Evolutionary conservation across 768 basidiomycete species (phyloP).

Genomic region (Lanmaoa pseudosensibilis): DNA sequence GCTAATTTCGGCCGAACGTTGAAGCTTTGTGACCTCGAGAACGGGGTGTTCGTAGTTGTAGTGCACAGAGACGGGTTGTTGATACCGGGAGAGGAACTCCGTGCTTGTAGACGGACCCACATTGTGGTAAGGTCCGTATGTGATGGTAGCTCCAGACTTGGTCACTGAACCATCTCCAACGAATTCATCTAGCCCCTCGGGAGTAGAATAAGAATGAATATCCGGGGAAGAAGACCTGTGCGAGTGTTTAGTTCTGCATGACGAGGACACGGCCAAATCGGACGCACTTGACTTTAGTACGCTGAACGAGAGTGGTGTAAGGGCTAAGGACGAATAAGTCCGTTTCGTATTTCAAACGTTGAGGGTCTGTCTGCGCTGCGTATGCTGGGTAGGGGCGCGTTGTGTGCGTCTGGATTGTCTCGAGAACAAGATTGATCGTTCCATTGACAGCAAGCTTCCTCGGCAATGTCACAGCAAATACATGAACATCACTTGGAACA

Average conservation of each 20-base stretch:
- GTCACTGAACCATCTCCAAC: conserved; percentile 59
- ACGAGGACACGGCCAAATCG: not conserved
- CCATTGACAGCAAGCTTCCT: conserved; percentile 56
- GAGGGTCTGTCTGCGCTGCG: conserved; percentile 74
- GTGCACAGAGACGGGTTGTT: conserved; percentile 70
- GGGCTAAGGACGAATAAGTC: conserved; percentile 83
- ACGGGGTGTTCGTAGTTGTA: conserved; percentile 84
- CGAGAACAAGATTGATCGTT: conserved; percentile 74
- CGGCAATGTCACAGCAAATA: conserved; percentile 66
- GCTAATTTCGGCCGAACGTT: conserved; percentile 84
- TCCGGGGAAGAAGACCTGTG: conserved; percentile 68
- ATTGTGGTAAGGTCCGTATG: conserved; percentile 85
- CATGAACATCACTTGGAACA: conserved; percentile 44
- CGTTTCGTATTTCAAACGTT: conserved; percentile 74
- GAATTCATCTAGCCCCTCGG: conserved; percentile 58
- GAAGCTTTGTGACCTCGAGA: conserved; percentile 68
- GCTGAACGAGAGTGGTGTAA: conserved; percentile 77
- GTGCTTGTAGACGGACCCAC: conserved; percentile 61
- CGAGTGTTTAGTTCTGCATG: conserved; percentile 3
- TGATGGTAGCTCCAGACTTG: conserved; percentile 77
- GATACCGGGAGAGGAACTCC: conserved; percentile 57
- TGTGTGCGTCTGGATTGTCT: conserved; percentile 76
- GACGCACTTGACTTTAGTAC: conserved; percentile 82
- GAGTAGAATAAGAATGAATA: conserved; percentile 71
- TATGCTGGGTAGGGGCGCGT: conserved; percentile 73